Evolutionary conservation across 2,329 filamentous ascomycete genomes (phyloP), one percentile per base, ranked within the genome.

Genomic region (Fusarium graminum): DNA sequence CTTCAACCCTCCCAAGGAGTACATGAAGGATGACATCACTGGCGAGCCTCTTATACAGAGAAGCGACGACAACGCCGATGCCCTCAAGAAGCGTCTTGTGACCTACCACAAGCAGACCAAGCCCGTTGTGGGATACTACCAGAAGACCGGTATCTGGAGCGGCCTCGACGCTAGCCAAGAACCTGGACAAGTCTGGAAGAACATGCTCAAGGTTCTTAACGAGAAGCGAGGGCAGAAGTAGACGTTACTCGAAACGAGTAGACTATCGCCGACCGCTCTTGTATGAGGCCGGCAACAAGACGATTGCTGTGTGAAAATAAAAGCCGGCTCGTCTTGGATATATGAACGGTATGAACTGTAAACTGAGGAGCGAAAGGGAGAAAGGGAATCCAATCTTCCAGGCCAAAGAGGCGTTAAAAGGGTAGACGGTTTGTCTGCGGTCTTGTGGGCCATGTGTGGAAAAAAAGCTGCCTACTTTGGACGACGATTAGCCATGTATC

Each of bases 11-110:
- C 95, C 95, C 75, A 97, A 97, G 88, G 82, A 88, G 74, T 75
- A 87, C 69, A 98, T 98, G 95, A 97, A 89, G 78, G 95, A 99
- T 81, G 95, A 99, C 80, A 81, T 97, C 71, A 98, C 95, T 19
- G 95, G 95, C 80, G 95, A 99, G 86, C 94, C 94, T 46, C 86
- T 99, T 72, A 91, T 98, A 75, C 95, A 98, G 85, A 90, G 95
- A 75, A 94, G 92, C 70, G 95, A 99, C 79, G 95, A 99, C 85
- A 99, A 98, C 80, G 94, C 92, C 72, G 94, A 94, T 10, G 93
- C 95, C 42, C 88, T 99, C 69, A 94, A 93, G 88, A 99, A 97
- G 89, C 91, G 95, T 67, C 86, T 99, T 61, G 85, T 84, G 39
- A 97, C 94, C 61, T 99, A 99, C 82, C 95, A 99, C 83, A 84